Evolutionary conservation across 2,329 filamentous ascomycete species (phyloP), one percentile per base, ranked within the genome.

Genomic region (Colletotrichum horii): DNA sequence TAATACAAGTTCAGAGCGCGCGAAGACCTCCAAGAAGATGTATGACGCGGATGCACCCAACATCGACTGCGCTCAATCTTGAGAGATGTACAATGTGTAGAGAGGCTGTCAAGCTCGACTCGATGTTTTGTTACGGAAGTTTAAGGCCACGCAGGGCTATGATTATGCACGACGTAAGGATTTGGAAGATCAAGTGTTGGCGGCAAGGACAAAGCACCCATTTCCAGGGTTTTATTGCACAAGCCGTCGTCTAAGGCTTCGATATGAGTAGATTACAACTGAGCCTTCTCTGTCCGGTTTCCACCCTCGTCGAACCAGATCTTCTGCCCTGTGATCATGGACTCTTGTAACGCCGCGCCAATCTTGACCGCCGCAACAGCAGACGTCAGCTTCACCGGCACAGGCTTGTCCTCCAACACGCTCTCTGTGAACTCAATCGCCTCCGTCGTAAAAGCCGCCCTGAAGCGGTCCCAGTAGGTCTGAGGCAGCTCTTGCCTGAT

Each of bases 381-480:
- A 22, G 90, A 89, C 34, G 84, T 82, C 62, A 93, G 80, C 82
- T 89, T 89, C 78, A 93, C 86, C 0, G 91, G 91, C 64, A 92
- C 82, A 16, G 86, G 82, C 22, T 83, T 89, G 77, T 89, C 83
- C 76, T 93, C 90, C 68, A 94, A 82, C 73, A 91, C 90, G 19
- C 85, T 87, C 15, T 88, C 89, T 0, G 91, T 91, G 77, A 93
- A 94, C 82, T 93, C 91, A 72, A 91, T 90, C 8, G 89, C 89
- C 83, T 94, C 91, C 15, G 84, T 88, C n/a, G 92, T 88, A 80
- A 93, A 94, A 0, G 92, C 92, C 30, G 90, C 83, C 77, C 90
- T 87, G 79, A 94, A 94, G 0, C 92, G 84, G 56, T 89, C 92
- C 80, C 91, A 93, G 81, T 93, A 94, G 77, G 91, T 87, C 55